A percentile compares a stretch with the other conserved stretches of the same genome.
These are phyloP conservation scores for Nicotiana tabacum DNA, from an alignment of 257 asterid species.

Conservation along the genomic window DNA sequence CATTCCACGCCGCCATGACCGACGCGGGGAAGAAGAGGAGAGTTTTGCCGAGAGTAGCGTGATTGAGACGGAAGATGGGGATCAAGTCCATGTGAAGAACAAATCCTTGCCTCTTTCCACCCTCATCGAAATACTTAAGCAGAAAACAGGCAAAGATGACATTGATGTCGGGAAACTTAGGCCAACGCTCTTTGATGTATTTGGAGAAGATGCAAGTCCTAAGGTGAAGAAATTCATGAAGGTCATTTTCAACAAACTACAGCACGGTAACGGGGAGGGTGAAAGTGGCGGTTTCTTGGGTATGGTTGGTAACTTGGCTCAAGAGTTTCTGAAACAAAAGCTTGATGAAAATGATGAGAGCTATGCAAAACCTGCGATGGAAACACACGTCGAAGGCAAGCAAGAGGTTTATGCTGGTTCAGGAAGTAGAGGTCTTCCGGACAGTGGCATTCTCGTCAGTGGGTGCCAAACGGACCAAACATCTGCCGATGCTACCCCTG, in stretches of 20 bases:
- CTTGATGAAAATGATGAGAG: conserved; percentile 66
- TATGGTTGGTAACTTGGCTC: conserved; percentile 72
- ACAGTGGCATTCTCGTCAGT: conserved; percentile 70
- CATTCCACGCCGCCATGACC: conserved; percentile 41
- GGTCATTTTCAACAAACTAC: conserved; percentile 59
- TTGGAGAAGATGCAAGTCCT: conserved; percentile 93
- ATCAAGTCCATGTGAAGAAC: conserved; percentile 39
- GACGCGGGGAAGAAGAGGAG: conserved; percentile 32
- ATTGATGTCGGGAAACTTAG: conserved; percentile 87
- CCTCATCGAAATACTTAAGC: conserved; percentile 75
- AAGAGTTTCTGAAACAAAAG: conserved; percentile 73
- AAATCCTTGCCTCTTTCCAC: conserved; percentile 76
- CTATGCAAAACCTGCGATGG: conserved; percentile 69
- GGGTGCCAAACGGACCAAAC: conserved; percentile 92
- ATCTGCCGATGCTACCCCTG: conserved; percentile 80
- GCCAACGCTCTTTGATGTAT: conserved; percentile 78
- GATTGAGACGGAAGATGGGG: conserved; percentile 19
- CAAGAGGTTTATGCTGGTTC: conserved; percentile 76
- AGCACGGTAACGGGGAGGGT: conserved; percentile 29
- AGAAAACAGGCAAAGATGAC: conserved; percentile 87
- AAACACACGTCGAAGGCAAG: conserved; percentile 57
- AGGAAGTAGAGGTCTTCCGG: conserved; percentile 46
- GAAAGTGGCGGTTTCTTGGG: conserved; percentile 60
- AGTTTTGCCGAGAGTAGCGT: conserved; percentile 8
- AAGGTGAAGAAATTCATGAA: conserved; percentile 97